Evolutionary conservation across 371 early-diverging fungal species (phyloP), one percentile per base, ranked within the genome.

Genomic region (Apophysomyces trapeziformis): DNA sequence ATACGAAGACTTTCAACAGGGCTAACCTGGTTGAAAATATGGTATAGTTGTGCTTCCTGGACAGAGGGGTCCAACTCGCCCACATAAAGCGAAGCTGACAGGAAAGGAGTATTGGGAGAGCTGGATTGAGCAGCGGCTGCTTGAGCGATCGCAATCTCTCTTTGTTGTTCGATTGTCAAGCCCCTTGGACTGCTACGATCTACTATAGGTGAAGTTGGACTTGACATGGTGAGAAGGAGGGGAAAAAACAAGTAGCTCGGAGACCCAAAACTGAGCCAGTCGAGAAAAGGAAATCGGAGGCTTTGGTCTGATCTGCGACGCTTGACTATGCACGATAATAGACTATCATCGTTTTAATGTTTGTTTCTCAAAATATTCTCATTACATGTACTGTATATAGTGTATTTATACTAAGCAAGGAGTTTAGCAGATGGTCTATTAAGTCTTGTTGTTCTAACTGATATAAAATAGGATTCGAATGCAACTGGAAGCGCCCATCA

Each of bases 1-100:
- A 99, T 94, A 70, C 98, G 93, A 65, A 97, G 94, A 72, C 93
- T 95, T 64, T 96, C 93, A 59, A 97, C 95, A 18, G 96, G 92
- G 18, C 96, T 96, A 57, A 94, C 77, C 67, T 88, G 83, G 83
- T 82, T 90, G 85, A 99, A 99, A 70, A 96, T 85, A 72, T 97
- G 96, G 69, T 89, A 96, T 64, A 99, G 85, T 77, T 90, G 90
- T 32, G 95, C 92, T 83, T 99, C 99, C 59, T 96, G 94, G 63
- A 98, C 95, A 47, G 86, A 84, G 61, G 92, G 92, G 70, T 95
- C 96, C 39, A 95, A 86, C 76, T 95, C 95, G 41, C 95, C 94
- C 18, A 95, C 92, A 74, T 95, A 97, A 58, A 95, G 89, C 61
- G 93, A 92, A 44, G 91, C 85, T 58, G 86, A 59, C 16, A 62